Evolutionary conservation across 2,329 filamentous ascomycete genomes (phyloP), one percentile per base, ranked within the genome.

Genomic region (Claviceps spartinae): DNA sequence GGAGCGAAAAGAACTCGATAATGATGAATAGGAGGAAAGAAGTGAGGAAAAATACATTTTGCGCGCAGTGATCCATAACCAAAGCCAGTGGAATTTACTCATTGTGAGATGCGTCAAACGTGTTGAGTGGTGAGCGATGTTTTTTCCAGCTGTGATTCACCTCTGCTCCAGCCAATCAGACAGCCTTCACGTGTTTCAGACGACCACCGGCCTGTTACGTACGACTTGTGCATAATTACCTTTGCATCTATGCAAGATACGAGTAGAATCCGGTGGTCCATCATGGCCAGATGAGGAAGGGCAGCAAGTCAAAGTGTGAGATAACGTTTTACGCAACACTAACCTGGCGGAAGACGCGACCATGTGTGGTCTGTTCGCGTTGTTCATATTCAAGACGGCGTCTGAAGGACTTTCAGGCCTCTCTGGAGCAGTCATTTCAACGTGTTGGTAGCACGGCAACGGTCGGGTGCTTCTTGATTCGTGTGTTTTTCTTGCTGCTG

Each of bases 331-430:
- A 47, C 37, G 22, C 30, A 36, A 20, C 22, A 51, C 55, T 54
- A 43, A 57, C 56, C 55, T 50, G n/a, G 52, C 37, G 11, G 34
- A 47, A 42, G 36, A 24, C 9, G 42, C 47, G 5, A 30, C 40
- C 11, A 45, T 48, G 4, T 13, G 48, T 30, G 42, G 30, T 30
- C 46, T 54, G 8, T 24, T 14, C 8, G 37, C 43, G 18, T 50
- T 40, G 38, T 52, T 56, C 53, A 57, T 55, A 13, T 54, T 54
- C n/a, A 65, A 51, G 26, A 62, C 55, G 3, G 61, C 62, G 51
- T 65, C 58, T 2, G 61, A 60, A 1, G 58, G 58, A 46, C 60
- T 60, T 26, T 44, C 49, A 34, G 52, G 45, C 16, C 55, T 48
- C 38, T 48, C 50, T 5, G 40, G 51, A 26, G n/a, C 26, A 5